A percentile compares a stretch with the other conserved stretches of the same genome.
Evolutionary conservation across 352 stramenopile species (phyloP).

Genomic region (Globisporangium paddicum): DNA sequence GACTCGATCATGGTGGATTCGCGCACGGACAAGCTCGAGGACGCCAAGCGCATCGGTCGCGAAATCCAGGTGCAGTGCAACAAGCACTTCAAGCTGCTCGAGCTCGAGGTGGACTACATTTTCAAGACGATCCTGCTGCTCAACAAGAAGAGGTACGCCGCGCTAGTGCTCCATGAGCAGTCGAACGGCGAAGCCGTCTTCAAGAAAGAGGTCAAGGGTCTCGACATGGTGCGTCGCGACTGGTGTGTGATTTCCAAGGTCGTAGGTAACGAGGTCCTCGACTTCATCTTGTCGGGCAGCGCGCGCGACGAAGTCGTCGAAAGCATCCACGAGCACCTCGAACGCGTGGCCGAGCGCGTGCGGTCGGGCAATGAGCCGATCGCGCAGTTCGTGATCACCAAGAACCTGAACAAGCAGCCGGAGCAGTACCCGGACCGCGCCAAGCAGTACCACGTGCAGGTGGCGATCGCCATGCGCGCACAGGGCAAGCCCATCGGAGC

Average conservation of each 20-base stretch:
- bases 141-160: constrained; percentile 99
- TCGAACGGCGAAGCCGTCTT: constrained; percentile 56
- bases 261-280: constrained; percentile 94
- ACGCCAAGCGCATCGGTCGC: constrained; percentile 92
- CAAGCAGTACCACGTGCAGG: constrained; percentile 96
- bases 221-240: constrained; percentile 97
- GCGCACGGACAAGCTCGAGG: constrained; percentile 89
- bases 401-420: constrained; percentile 98
- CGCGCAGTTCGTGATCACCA: constrained; percentile 99
- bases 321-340: constrained; percentile 95
- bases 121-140: constrained; percentile 99
- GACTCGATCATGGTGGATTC: constrained; percentile 99
- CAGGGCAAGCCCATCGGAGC: constrained; percentile 96
- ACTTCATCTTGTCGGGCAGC: constrained; percentile 96
- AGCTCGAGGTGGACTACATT: constrained; percentile 99
- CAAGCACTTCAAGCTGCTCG: constrained; percentile 98
- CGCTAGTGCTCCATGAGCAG: constrained; percentile 91
- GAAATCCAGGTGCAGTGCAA: constrained; percentile 98
- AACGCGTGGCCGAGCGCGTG: constrained; percentile 91
- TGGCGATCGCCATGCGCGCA: constrained; percentile 94
- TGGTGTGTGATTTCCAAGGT: constrained; percentile 99
- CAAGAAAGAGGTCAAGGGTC: constrained; percentile 97
- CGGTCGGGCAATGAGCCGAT: constrained; percentile 92
- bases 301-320: constrained; percentile 94
- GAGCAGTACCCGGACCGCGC: constrained; percentile 97